Percentiles rank a stretch among this genome's conserved stretches.
phyloP scores from a whole-genome alignment of 2,329 filamentous ascomycete species.

The Neonectria coccinea region DNA sequence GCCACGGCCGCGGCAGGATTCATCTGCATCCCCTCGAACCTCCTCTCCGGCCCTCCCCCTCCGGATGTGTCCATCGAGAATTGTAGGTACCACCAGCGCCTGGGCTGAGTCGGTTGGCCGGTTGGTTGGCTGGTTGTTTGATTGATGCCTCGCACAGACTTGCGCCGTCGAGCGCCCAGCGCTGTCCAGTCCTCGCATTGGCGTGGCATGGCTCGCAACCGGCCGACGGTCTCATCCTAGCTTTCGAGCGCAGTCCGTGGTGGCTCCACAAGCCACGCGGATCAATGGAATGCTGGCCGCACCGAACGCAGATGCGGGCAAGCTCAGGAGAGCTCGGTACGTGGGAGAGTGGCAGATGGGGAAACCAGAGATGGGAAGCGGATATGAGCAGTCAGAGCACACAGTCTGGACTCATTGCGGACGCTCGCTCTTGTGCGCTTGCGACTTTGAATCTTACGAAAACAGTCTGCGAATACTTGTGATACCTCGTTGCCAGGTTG shows the following conservation, averaged over 20 bases:
- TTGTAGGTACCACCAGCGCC: constrained; percentile 2
- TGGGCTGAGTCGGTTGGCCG: background rate
- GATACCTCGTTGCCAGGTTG: constrained; percentile 13
- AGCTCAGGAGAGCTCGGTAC: constrained; percentile 30
- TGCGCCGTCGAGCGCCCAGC: constrained; percentile 28
- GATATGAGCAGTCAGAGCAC: constrained; percentile 28
- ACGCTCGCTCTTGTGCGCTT: constrained; percentile 15
- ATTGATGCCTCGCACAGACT: constrained; percentile 42
- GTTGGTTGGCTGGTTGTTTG: constrained; percentile 24
- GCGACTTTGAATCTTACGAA: background rate
- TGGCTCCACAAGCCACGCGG: constrained; percentile 47
- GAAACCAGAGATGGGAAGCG: constrained; percentile 27
- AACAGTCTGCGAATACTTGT: background rate
- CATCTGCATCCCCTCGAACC: constrained; percentile 20
- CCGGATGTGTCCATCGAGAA: background rate
- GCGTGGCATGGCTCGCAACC: constrained; percentile 35
- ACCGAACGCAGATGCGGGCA: constrained; percentile 25
- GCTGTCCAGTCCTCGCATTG: constrained; percentile 29
- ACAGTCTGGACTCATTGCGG: constrained; percentile 29
- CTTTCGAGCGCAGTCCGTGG: constrained; percentile 27
- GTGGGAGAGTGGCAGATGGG: constrained; percentile 7
- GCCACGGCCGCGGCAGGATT: constrained; percentile 24
- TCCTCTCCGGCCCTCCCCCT: constrained; percentile 2
- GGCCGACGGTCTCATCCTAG: constrained; percentile 31
- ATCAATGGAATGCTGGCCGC: constrained; percentile 42